Evolutionary conservation across 129 eudicot genomes (phyloP).

Genomic region (Cynara cardunculus): DNA sequence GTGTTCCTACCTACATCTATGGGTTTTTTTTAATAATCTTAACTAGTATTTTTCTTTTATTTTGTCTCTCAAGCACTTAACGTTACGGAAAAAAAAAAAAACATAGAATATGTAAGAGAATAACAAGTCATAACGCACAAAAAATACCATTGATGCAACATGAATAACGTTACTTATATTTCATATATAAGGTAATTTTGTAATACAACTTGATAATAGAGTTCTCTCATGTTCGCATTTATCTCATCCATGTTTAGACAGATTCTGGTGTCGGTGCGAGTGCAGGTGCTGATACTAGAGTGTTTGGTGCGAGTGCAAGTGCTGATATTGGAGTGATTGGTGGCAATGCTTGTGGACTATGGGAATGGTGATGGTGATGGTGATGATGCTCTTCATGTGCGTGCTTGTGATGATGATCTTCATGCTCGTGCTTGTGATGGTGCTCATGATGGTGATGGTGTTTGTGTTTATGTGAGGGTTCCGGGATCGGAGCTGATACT

Average conservation of each 20-base stretch:
- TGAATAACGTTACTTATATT: neutral
- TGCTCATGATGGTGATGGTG: too few relatives aligned
- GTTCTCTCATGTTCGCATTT: neutral
- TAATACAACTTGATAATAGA: neutral
- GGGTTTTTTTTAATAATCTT: neutral
- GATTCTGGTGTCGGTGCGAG: neutral
- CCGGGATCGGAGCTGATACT: neutral
- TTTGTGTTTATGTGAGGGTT: slow-evolving; percentile 15
- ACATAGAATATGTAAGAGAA: neutral
- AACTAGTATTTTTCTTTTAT: neutral
- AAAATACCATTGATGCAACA: neutral
- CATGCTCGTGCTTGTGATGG: too few relatives aligned
- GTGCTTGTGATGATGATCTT: neutral
- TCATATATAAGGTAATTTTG: neutral
- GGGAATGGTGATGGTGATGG: neutral
- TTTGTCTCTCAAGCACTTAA: neutral
- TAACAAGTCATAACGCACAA: neutral
- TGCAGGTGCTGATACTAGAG: slow-evolving; percentile 11
- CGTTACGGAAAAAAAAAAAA: too few relatives aligned
- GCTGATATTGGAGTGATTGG: neutral
- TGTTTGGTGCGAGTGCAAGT: neutral
- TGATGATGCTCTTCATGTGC: slow-evolving; percentile 14
- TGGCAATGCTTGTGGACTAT: slow-evolving; percentile 18
- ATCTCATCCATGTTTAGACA: neutral
- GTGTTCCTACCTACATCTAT: neutral